phyloP scores from a whole-genome alignment of 345 rosid genomes.

The Ceriops zippeliana region DNA sequence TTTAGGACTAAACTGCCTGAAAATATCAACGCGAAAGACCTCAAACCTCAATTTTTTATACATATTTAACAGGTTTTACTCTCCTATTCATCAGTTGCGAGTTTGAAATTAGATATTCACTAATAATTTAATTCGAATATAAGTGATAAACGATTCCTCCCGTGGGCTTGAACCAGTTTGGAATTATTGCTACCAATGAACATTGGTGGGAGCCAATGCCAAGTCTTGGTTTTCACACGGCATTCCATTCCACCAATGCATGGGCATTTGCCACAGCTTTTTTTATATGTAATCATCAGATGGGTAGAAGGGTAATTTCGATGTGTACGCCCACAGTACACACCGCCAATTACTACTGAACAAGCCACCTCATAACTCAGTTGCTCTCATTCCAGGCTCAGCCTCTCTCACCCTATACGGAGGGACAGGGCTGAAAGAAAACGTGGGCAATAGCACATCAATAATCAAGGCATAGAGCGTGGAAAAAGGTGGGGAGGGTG shows the following conservation, averaged over 20 bases:
- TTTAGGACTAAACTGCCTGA: too few species aligned
- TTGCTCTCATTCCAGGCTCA: constrained; percentile 7
- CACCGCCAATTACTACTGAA: constrained; percentile 13
- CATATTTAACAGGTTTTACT: too few species aligned
- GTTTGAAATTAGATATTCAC: too few species aligned
- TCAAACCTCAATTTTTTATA: too few species aligned
- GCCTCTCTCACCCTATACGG: not conserved
- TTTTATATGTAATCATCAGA: not conserved
- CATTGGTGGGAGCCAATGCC: not conserved
- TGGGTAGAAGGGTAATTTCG: constrained; percentile 26
- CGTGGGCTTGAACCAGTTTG: too few species aligned
- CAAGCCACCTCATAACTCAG: constrained; percentile 27
- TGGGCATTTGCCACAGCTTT: not conserved
- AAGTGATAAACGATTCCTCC: too few species aligned
- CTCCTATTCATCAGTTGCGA: too few species aligned
- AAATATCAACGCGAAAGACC: too few species aligned
- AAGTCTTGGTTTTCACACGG: not conserved
- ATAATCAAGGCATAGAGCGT: not conserved
- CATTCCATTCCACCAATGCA: constrained; percentile 4
- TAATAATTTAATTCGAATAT: too few species aligned
- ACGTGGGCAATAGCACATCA: constrained; percentile 2
- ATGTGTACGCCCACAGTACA: not conserved
- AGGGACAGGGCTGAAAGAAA: not conserved
- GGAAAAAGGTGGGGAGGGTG: not conserved
- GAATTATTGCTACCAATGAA: too few species aligned